These are phyloP conservation scores for Camelina sativa DNA, from an alignment of 345 rosid genomes.

Conservation along the genomic window DNA sequence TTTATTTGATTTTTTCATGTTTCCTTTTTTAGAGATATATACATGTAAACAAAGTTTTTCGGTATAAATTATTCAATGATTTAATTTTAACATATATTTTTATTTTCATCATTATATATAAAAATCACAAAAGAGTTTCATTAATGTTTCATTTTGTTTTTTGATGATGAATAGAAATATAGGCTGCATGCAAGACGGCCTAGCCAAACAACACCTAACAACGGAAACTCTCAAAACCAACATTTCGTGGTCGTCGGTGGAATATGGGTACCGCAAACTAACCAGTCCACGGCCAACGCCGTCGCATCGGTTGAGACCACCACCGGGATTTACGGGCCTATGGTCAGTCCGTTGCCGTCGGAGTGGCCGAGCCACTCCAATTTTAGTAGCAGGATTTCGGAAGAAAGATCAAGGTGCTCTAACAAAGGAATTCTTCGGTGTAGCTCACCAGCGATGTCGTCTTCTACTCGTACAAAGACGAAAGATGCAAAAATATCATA, in stretches of 20 bases:
- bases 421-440: constrained; percentile 29
- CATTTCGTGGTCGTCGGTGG: constrained; percentile 91
- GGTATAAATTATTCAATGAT: not conserved
- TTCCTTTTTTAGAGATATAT: too few species aligned
- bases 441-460: constrained; percentile 44
- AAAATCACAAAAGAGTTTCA: not conserved
- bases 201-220: constrained; percentile 49
- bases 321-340: constrained; percentile 51
- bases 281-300: constrained; percentile 52
- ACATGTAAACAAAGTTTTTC: not conserved
- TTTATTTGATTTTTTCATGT: not conserved
- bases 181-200: constrained; percentile 84
- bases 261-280: constrained; percentile 76
- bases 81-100: not conserved
- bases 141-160: not conserved
- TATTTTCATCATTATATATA: not conserved
- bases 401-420: constrained; percentile 25
- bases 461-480: constrained; percentile 36
- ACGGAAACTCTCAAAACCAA: constrained; percentile 60
- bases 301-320: constrained; percentile 45
- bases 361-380: constrained; percentile 36
- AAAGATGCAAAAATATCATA: constrained; percentile 35
- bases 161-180: constrained; percentile 63
- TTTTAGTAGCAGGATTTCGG: constrained; percentile 13
- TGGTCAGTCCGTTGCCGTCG: constrained; percentile 42